Conservation (phyloP, 139 green algal species). For the Zygnema circumcarinatum region DNA sequence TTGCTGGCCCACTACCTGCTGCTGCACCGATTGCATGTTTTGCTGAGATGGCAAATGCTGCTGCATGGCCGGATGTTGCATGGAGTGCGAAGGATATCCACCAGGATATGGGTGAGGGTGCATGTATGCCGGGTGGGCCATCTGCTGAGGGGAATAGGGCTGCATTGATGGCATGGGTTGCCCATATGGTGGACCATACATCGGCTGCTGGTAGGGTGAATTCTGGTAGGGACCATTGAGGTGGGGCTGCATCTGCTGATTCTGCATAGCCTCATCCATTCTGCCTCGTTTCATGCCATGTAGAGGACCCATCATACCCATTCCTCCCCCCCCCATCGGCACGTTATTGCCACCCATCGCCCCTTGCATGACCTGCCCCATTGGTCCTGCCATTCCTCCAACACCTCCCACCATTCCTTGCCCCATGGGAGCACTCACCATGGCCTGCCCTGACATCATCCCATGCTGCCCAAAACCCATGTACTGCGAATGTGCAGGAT, state of each 20-base stretch:
- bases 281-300: not conserved
- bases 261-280: not conserved
- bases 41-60: conserved; percentile 14
- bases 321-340: not conserved
- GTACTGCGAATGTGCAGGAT: not conserved
- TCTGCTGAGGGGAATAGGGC: conserved; percentile 19
- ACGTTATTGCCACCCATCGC: not conserved
- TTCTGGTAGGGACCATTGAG: not conserved
- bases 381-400: not conserved
- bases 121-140: not conserved
- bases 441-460: not conserved
- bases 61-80: not conserved
- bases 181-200: not conserved
- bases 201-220: not conserved
- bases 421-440: not conserved
- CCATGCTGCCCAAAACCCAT: not conserved
- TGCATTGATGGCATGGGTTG: conserved; percentile 1
- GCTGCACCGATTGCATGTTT: not conserved
- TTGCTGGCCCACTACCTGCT: conserved; percentile 7
- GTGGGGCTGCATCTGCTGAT: conserved; percentile 9
- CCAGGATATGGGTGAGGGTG: conserved; percentile 15
- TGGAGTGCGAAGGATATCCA: not conserved
- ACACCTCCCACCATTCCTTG: not conserved
- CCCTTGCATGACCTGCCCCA: not conserved
- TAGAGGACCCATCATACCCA: not conserved